Percentiles rank a stretch among this genome's conserved stretches.
These are phyloP conservation scores for Striga hermonthica DNA, from an alignment of 305 asterid genomes.

Conservation along the genomic window DNA sequence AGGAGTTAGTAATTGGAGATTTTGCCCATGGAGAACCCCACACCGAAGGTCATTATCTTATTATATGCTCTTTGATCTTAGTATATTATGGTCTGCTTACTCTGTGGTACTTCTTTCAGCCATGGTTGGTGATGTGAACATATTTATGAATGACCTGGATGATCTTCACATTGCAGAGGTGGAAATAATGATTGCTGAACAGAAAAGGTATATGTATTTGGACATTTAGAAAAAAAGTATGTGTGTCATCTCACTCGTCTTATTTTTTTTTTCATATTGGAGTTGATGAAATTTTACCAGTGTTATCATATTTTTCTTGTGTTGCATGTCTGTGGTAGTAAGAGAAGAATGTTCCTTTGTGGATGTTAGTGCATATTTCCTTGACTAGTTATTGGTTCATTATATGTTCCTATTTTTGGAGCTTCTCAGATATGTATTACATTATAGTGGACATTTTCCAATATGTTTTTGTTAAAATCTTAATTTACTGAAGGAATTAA, in stretches of 20 bases:
- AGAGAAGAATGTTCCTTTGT: not conserved
- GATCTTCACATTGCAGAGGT: slow-evolving; percentile 73
- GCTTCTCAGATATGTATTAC: not conserved
- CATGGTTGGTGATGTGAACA: slow-evolving; percentile 89
- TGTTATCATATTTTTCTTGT: not conserved
- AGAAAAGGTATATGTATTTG: slow-evolving; percentile 46
- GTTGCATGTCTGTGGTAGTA: slow-evolving; percentile 11
- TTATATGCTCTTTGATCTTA: not conserved
- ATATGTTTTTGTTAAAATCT: not conserved
- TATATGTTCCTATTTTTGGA: not conserved
- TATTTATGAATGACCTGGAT: slow-evolving; percentile 71
- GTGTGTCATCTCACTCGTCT: slow-evolving; percentile 1
- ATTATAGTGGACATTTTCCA: not conserved
- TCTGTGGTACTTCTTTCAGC: not conserved
- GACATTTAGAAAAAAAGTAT: not conserved
- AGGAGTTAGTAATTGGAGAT: slow-evolving; percentile 59
- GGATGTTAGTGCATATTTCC: not conserved
- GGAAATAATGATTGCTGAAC: slow-evolving; percentile 95
- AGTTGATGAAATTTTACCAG: slow-evolving; percentile 6
- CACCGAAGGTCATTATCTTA: slow-evolving; percentile 51
- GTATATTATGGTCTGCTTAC: not conserved
- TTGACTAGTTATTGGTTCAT: slow-evolving; percentile 8
- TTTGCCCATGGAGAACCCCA: slow-evolving; percentile 71
- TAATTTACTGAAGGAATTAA: not conserved
- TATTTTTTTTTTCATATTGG: slow-evolving; percentile 17